These are phyloP conservation scores for Fusarium concolor DNA, from an alignment of 2,329 filamentous ascomycete species.

Conservation along the genomic window DNA sequence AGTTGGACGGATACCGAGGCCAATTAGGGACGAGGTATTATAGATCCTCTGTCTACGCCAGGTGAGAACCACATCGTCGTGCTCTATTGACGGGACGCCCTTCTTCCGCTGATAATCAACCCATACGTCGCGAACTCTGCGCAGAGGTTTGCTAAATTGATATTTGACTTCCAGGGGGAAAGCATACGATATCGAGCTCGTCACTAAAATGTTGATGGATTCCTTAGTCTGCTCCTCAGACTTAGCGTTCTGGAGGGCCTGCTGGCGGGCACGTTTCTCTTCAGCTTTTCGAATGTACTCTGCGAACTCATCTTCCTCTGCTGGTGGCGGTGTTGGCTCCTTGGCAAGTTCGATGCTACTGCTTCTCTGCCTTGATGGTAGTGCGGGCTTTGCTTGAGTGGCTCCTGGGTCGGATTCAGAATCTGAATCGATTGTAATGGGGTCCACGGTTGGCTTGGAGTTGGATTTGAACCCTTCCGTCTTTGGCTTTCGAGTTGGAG, in stretches of 20 bases:
- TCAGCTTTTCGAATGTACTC: slow-evolving; percentile 60
- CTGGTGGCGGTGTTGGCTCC: slow-evolving; percentile 16
- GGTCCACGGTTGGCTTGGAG: slow-evolving; percentile 1
- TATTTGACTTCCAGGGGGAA: slow-evolving; percentile 66
- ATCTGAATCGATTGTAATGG: slow-evolving; percentile 49
- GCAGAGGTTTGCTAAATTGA: slow-evolving; percentile 74
- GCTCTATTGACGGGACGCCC: slow-evolving; percentile 46
- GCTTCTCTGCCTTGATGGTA: neutral
- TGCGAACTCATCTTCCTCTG: slow-evolving; percentile 56
- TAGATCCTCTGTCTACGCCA: slow-evolving; percentile 81
- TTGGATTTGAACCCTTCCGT: slow-evolving; percentile 4
- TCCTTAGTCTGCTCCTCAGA: slow-evolving; percentile 39
- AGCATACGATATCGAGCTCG: slow-evolving; percentile 72
- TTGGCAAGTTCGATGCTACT: slow-evolving; percentile 32
- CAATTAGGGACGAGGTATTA: slow-evolving; percentile 77
- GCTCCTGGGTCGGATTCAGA: slow-evolving; percentile 48
- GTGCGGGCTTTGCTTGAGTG: neutral
- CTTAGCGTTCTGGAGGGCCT: slow-evolving; percentile 33
- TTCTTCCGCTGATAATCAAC: slow-evolving; percentile 67
- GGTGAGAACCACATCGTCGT: slow-evolving; percentile 75
- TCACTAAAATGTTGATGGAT: slow-evolving; percentile 59
- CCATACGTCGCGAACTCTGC: slow-evolving; percentile 77
- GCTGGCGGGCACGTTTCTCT: slow-evolving; percentile 47
- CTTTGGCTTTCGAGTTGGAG: slow-evolving; percentile 22
- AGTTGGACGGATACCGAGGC: slow-evolving; percentile 69